Percentiles rank a stretch among this genome's conserved stretches.
Conservation (phyloP, 768 basidiomycete species). For the Cystofilobasidium ferigula region DNA sequence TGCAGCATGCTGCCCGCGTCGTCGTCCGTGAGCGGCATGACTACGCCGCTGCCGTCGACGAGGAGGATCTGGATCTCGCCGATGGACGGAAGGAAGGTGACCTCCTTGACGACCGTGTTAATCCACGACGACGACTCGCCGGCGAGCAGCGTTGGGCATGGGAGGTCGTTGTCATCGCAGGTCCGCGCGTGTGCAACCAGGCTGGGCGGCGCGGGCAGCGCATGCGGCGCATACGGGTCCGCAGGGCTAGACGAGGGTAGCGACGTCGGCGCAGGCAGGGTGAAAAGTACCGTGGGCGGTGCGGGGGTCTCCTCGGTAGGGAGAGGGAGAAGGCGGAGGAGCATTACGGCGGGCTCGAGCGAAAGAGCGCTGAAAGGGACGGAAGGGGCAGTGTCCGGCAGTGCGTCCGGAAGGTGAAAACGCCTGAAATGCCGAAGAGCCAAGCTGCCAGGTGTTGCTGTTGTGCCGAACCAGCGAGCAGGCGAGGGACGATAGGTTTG, state of each 20-base stretch:
- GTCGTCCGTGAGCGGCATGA: slow-evolving; percentile 28
- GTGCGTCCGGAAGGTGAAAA: too few relatives aligned
- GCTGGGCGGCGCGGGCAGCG: slow-evolving; percentile 36
- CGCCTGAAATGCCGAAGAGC: too few relatives aligned
- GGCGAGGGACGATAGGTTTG: too few relatives aligned
- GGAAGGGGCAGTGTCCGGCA: too few relatives aligned
- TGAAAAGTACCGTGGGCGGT: slow-evolving; percentile 41
- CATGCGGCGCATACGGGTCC: slow-evolving; percentile 27
- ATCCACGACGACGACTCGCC: slow-evolving; percentile 40
- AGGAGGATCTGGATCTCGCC: slow-evolving; percentile 31
- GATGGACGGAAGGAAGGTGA: slow-evolving; percentile 36
- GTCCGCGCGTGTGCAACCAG: slow-evolving; percentile 34
- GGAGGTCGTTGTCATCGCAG: slow-evolving; percentile 35
- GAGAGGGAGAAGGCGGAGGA: slow-evolving; percentile 37
- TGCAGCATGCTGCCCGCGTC: slow-evolving; percentile 7
- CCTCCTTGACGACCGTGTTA: slow-evolving; percentile 37
- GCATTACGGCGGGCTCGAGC: slow-evolving; percentile 35
- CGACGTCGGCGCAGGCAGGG: slow-evolving; percentile 32
- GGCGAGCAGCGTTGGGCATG: slow-evolving; percentile 36
- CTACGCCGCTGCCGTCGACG: slow-evolving; percentile 32
- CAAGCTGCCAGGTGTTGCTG: too few relatives aligned
- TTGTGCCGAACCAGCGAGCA: too few relatives aligned
- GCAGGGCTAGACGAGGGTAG: background rate
- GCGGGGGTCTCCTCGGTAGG: slow-evolving; percentile 31
- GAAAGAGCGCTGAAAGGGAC: background rate